Evolutionary conservation across 345 rosid species (phyloP).

Genomic region (Rubroshorea leprosula): DNA sequence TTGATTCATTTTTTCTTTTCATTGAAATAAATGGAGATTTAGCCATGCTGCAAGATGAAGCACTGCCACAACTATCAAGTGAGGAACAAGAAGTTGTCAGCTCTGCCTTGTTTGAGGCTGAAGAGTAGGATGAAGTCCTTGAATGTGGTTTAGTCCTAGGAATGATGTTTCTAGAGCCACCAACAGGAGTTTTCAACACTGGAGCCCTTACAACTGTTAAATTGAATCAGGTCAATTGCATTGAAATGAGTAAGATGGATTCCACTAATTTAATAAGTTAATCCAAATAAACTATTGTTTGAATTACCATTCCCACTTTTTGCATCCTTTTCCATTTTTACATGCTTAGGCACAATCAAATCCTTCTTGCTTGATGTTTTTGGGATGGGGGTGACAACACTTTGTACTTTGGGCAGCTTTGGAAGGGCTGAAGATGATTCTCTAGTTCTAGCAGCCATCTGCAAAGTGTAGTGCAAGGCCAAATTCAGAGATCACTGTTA

Average conservation of each 20-base stretch:
- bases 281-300: too few relatives aligned
- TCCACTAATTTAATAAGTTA: neutral
- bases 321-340: constrained; percentile 46
- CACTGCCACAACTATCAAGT: constrained; percentile 55
- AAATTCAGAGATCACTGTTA: constrained; percentile 1
- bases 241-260: constrained; percentile 11
- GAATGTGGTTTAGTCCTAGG: constrained; percentile 41
- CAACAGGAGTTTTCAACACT: constrained; percentile 29
- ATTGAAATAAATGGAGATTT: constrained; percentile 32
- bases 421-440: constrained; percentile 33
- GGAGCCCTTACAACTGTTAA: constrained; percentile 36
- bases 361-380: constrained; percentile 45
- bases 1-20: constrained; percentile 34
- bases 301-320: constrained; percentile 34
- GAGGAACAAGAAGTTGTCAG: constrained; percentile 58
- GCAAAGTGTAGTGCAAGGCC: constrained; percentile 18
- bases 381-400: constrained; percentile 28
- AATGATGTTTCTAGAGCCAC: constrained; percentile 30
- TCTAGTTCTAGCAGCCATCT: constrained; percentile 34
- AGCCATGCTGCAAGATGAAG: constrained; percentile 37
- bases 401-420: constrained; percentile 44
- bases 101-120: constrained; percentile 42
- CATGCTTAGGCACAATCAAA: constrained; percentile 41
- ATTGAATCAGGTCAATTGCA: constrained; percentile 11
- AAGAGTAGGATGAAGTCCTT: constrained; percentile 39